Conservation (phyloP, 176 grass and related monocot species). For the Triticum monococcum region DNA sequence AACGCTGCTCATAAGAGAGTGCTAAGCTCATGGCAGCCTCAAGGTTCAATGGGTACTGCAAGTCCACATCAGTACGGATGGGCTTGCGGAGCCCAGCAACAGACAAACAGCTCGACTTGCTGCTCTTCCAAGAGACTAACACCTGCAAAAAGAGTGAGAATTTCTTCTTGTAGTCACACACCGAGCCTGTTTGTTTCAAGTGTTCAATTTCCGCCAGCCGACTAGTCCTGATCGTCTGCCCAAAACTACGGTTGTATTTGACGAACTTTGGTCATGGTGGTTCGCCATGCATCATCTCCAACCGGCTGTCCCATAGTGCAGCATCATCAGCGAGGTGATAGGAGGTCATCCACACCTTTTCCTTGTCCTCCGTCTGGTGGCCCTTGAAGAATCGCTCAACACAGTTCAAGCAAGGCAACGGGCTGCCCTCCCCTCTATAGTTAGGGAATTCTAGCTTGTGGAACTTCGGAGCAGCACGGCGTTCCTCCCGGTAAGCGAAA, state of each 20-base stretch:
- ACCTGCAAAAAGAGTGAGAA: background rate
- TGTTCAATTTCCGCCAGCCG: background rate
- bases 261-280: background rate
- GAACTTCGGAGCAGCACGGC: background rate
- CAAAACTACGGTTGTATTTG: background rate
- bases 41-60: background rate
- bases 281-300: background rate
- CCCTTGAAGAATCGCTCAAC: background rate
- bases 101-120: background rate
- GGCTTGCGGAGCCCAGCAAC: background rate
- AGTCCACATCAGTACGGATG: background rate
- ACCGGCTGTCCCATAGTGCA: background rate
- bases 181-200: background rate
- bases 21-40: background rate
- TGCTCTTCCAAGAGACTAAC: background rate
- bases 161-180: background rate
- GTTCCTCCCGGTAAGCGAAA: background rate
- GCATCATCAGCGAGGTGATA: background rate
- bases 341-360: background rate
- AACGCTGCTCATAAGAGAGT: background rate
- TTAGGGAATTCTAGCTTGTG: background rate
- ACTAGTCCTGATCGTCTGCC: background rate
- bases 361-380: background rate
- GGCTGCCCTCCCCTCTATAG: background rate
- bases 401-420: background rate